These are phyloP conservation scores for Diplocarpon rosae DNA, from an alignment of 2,329 filamentous ascomycete genomes.

Conservation along the genomic window DNA sequence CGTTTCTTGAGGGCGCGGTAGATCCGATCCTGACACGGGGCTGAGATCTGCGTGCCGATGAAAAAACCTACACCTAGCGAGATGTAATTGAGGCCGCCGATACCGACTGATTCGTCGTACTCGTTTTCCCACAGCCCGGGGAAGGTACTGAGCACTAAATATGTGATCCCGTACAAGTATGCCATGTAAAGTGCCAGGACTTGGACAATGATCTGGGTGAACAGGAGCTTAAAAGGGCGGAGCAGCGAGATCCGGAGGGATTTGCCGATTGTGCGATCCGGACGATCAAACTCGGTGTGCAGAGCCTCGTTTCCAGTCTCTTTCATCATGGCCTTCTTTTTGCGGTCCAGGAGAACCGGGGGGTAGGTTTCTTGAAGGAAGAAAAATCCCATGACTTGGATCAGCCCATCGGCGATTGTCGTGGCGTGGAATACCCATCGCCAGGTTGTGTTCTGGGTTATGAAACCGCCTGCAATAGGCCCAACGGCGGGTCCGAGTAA, in stretches of 20 bases:
- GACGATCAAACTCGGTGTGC: constrained; percentile 39
- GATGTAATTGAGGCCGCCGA: constrained; percentile 46
- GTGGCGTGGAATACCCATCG: constrained; percentile 43
- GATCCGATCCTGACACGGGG: constrained; percentile 26
- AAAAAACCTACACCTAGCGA: constrained; percentile 35
- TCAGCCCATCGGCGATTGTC: constrained; percentile 32
- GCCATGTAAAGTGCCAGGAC: constrained; percentile 41
- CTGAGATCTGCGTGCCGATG: constrained; percentile 28
- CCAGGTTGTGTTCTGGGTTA: constrained; percentile 38
- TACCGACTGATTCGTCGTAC: constrained; percentile 45
- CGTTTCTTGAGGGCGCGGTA: constrained; percentile 20
- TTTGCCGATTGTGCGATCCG: constrained; percentile 25
- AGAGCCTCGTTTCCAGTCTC: constrained; percentile 38
- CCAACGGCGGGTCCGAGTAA: constrained; percentile 28
- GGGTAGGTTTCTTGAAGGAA: constrained; percentile 39
- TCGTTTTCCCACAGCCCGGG: constrained; percentile 42
- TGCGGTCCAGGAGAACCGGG: constrained; percentile 35
- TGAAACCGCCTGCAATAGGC: constrained; percentile 40
- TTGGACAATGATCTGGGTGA: constrained; percentile 42
- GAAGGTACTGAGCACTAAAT: constrained; percentile 48
- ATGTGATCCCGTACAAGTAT: constrained; percentile 42
- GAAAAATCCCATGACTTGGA: constrained; percentile 33
- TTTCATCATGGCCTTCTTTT: constrained; percentile 34
- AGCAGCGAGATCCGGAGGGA: constrained; percentile 33
- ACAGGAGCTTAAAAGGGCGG: constrained; percentile 38